These are phyloP conservation scores for Coccomyxa subellipsoidea DNA, from an alignment of 163 green algal species.

Conservation along the genomic window DNA sequence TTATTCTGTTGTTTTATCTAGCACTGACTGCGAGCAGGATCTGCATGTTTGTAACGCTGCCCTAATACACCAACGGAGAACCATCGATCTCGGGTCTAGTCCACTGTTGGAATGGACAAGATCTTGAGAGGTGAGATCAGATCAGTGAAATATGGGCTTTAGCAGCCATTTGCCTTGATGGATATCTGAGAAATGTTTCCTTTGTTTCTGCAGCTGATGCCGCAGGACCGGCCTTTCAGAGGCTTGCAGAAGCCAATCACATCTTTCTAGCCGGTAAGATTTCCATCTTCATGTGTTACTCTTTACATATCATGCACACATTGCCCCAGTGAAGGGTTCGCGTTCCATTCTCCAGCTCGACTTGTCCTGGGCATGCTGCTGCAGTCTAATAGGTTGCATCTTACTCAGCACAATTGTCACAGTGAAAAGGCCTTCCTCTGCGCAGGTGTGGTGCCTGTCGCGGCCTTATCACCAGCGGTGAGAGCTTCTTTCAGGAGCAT, in stretches of 20 bases:
- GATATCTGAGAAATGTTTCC: background rate
- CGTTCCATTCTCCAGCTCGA: too few relatives aligned
- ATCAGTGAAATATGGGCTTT: background rate
- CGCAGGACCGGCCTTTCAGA: constrained; percentile 19
- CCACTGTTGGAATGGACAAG: constrained; percentile 5
- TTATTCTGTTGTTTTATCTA: too few relatives aligned
- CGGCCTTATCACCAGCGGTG: constrained; percentile 11
- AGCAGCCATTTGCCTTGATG: background rate
- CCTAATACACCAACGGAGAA: background rate
- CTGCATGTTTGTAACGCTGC: background rate
- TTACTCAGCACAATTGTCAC: too few relatives aligned
- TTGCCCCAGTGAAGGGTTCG: too few relatives aligned
- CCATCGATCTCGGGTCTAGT: background rate
- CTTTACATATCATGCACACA: background rate
- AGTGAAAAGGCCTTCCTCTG: too few relatives aligned
- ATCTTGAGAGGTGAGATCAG: constrained; percentile 12
- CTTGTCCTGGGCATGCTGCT: too few relatives aligned
- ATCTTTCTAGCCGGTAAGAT: constrained; percentile 23
- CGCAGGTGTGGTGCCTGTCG: constrained; percentile 17
- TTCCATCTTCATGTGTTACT: too few relatives aligned
- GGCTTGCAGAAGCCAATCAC: constrained; percentile 24
- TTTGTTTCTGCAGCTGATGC: constrained; percentile 26
- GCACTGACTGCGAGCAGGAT: too few relatives aligned
- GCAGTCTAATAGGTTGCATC: too few relatives aligned
- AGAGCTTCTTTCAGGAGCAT: too few relatives aligned